Evolutionary conservation across 202 grass and related monocot genomes (phyloP).

Genomic region (Sporobolus alterniflorus): DNA sequence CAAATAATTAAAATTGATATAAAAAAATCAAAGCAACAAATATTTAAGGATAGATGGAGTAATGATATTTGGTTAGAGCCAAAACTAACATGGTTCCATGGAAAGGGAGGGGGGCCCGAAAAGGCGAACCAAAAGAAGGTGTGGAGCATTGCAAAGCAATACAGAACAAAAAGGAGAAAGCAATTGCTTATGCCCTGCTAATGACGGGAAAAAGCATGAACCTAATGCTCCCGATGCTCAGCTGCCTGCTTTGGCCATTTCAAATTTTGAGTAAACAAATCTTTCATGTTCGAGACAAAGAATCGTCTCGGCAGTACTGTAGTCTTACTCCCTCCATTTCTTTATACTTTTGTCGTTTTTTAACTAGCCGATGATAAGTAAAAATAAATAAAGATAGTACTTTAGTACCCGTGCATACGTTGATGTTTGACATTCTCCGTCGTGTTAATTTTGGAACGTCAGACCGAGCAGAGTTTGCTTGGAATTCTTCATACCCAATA

Average conservation of each 20-base stretch:
- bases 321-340: neutral
- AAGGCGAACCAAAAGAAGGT: constrained; percentile 36
- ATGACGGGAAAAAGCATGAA: constrained; percentile 56
- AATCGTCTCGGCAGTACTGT: constrained; percentile 13
- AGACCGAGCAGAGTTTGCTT: neutral
- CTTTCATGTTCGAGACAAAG: constrained; percentile 30
- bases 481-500: constrained; percentile 20
- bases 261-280: constrained; percentile 42
- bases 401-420: neutral
- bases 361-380: too few species aligned
- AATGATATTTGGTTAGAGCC: constrained; percentile 4
- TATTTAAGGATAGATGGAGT: too few species aligned
- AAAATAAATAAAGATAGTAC: too few species aligned
- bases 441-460: constrained; percentile 21
- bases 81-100: constrained; percentile 31
- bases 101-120: constrained; percentile 13
- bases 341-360: too few species aligned
- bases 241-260: constrained; percentile 26
- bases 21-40: too few species aligned
- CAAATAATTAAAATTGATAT: too few species aligned
- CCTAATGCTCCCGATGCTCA: constrained; percentile 59
- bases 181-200: constrained; percentile 29
- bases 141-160: constrained; percentile 47
- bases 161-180: constrained; percentile 42
- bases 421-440: constrained; percentile 12